Evolutionary conservation across 1,284 basidiomycete species (phyloP).

Genomic region (Coniophora puteana): DNA sequence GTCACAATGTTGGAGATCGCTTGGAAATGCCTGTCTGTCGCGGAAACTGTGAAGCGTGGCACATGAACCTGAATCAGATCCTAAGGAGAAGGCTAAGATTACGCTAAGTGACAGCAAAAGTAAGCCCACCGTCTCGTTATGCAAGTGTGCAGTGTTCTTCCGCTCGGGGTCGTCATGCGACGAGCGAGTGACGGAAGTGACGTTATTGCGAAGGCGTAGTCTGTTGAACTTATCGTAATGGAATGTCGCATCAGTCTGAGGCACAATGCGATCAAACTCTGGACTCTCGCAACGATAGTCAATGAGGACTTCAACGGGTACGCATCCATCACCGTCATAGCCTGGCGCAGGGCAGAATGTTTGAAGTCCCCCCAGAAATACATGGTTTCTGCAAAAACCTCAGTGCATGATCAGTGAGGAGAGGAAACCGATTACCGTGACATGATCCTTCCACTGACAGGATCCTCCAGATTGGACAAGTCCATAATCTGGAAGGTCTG

Average conservation of each 20-base stretch:
- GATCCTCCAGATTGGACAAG: constrained; percentile 75
- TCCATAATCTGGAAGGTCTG: constrained; percentile 86
- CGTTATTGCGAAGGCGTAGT: constrained; percentile 75
- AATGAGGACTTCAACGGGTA: constrained; percentile 88
- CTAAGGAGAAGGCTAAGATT: constrained; percentile 33
- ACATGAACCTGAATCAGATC: constrained; percentile 81
- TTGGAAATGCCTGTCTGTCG: constrained; percentile 83
- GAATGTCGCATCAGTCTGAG: constrained; percentile 83
- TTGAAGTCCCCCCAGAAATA: constrained; percentile 78
- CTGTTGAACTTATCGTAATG: constrained; percentile 96
- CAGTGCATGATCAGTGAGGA: constrained; percentile 7
- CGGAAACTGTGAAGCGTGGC: constrained; percentile 87
- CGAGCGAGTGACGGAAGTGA: constrained; percentile 44
- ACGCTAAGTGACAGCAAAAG: not conserved
- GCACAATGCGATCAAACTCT: constrained; percentile 87
- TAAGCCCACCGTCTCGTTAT: constrained; percentile 70
- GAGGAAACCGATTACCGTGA: constrained; percentile 52
- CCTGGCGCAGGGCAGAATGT: constrained; percentile 72
- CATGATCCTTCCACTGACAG: constrained; percentile 84
- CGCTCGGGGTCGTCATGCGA: constrained; percentile 24
- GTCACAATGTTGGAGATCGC: constrained; percentile 89
- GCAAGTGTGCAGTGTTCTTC: constrained; percentile 61
- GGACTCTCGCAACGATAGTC: constrained; percentile 80
- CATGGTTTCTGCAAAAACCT: constrained; percentile 56
- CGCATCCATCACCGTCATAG: constrained; percentile 40